Conservation (phyloP, 2,329 filamentous ascomycete genomes). For the Byssothecium circinans region DNA sequence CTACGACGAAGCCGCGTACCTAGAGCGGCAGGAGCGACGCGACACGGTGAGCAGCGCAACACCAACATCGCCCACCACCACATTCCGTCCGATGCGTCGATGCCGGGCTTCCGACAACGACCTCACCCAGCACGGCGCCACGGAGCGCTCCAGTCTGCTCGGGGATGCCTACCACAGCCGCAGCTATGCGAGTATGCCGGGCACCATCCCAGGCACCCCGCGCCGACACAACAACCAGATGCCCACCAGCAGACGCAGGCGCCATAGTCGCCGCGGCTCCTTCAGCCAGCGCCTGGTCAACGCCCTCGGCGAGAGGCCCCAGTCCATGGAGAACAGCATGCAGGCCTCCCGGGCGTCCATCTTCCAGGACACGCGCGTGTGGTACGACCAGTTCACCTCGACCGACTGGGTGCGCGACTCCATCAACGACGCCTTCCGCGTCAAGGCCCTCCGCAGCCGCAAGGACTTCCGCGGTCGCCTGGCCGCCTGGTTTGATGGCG, state of each 20-base stretch:
- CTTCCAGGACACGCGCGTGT: slow-evolving; percentile 81
- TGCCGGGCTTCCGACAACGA: slow-evolving; percentile 41
- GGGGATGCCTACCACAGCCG: slow-evolving; percentile 35
- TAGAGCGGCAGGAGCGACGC: slow-evolving; percentile 30
- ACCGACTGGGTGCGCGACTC: slow-evolving; percentile 98
- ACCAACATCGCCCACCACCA: slow-evolving; percentile 36
- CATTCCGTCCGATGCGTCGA: slow-evolving; percentile 30
- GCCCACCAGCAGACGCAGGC: slow-evolving; percentile 33
- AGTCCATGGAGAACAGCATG: slow-evolving; percentile 53
- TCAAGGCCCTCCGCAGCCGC: slow-evolving; percentile 77
- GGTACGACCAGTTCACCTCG: slow-evolving; percentile 98
- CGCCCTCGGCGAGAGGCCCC: slow-evolving; percentile 57
- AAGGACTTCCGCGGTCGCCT: slow-evolving; percentile 85
- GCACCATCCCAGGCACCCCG: slow-evolving; percentile 40
- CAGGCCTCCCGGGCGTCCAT: slow-evolving; percentile 67
- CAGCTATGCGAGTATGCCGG: slow-evolving; percentile 49
- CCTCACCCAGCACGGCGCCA: slow-evolving; percentile 38
- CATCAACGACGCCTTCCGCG: slow-evolving; percentile 88
- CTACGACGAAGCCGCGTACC: slow-evolving; percentile 28
- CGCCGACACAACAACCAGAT: slow-evolving; percentile 43
- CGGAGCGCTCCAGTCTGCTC: slow-evolving; percentile 54
- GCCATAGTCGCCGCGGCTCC: slow-evolving; percentile 37
- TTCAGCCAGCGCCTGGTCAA: slow-evolving; percentile 58
- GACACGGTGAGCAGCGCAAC: slow-evolving; percentile 39
- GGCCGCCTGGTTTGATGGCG: slow-evolving; percentile 75